Percentiles rank a stretch among this genome's conserved stretches.
Evolutionary conservation across 495 filamentous ascomycete genomes (phyloP).

Genomic region (Sordaria brevicollis): DNA sequence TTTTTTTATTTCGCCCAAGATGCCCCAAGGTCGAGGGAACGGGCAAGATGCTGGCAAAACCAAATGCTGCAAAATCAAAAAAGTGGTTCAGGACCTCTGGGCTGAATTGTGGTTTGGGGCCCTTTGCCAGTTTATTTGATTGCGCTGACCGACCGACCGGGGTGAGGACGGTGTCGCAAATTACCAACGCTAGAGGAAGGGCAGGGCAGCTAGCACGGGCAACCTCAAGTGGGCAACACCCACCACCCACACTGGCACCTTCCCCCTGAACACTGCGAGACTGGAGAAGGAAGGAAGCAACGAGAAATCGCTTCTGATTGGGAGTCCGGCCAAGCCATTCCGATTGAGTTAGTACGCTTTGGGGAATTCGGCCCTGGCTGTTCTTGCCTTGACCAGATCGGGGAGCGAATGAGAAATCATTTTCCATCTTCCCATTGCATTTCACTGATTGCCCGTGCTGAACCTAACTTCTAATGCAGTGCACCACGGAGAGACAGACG

Average conservation of each 20-base stretch:
- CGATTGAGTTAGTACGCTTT: neutral
- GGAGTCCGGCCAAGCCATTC: neutral
- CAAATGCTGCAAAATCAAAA: neutral
- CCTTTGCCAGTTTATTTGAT: slow-evolving; percentile 30
- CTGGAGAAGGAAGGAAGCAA: neutral
- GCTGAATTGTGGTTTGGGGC: slow-evolving; percentile 10
- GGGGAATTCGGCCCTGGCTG: neutral
- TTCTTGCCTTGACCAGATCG: neutral
- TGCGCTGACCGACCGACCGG: slow-evolving; percentile 13
- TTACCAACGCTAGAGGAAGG: slow-evolving; percentile 19
- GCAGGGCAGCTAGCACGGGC: neutral
- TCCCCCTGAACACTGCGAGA: slow-evolving; percentile 18
- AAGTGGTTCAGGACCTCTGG: slow-evolving; percentile 2
- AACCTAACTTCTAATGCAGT: too few relatives aligned
- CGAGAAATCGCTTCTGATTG: neutral
- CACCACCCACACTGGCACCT: neutral
- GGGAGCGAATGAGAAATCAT: neutral
- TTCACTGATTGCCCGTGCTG: neutral
- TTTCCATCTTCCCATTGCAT: too few relatives aligned
- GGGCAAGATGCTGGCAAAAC: neutral
- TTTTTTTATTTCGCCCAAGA: neutral
- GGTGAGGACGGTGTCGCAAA: slow-evolving; percentile 19
- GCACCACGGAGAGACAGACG: too few relatives aligned
- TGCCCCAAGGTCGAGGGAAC: neutral
- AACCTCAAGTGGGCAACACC: too few relatives aligned